Conservation (phyloP, 495 filamentous ascomycete genomes). For the Trichoderma reesei region DNA sequence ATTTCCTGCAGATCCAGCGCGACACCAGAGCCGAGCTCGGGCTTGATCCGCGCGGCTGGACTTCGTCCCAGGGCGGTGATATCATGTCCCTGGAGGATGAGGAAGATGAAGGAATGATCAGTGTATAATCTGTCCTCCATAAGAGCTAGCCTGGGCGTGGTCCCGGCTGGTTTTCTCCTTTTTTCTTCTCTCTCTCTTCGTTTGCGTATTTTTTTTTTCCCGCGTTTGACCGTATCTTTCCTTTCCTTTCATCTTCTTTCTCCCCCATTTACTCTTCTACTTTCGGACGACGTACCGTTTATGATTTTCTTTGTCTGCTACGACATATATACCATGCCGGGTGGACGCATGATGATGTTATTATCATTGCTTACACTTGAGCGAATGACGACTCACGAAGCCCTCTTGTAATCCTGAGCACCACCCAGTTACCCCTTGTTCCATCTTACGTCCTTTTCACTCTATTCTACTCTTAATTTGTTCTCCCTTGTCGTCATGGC, state of each 20-base stretch:
- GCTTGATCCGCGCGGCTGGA: constrained; percentile 15
- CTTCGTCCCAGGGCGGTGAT: neutral
- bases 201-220: neutral
- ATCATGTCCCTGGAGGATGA: neutral
- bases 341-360: neutral
- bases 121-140: constrained; percentile 1
- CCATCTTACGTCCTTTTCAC: too few species aligned
- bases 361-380: neutral
- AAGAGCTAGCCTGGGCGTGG: neutral
- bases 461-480: neutral
- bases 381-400: constrained; percentile 1
- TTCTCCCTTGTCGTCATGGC: neutral
- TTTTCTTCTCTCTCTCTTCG: too few species aligned
- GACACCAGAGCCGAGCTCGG: constrained; percentile 56
- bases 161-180: too few species aligned
- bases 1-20: constrained; percentile 79
- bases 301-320: neutral
- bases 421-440: too few species aligned
- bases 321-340: neutral
- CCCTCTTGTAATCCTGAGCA: neutral
- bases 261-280: neutral
- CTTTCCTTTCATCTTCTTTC: neutral
- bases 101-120: constrained; percentile 6
- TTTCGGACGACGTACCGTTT: neutral
- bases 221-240: neutral